Percentiles rank a stretch among this genome's conserved stretches.
These are phyloP conservation scores for Lolium rigidum DNA, from an alignment of 176 grass and related monocot species.

Conservation along the genomic window DNA sequence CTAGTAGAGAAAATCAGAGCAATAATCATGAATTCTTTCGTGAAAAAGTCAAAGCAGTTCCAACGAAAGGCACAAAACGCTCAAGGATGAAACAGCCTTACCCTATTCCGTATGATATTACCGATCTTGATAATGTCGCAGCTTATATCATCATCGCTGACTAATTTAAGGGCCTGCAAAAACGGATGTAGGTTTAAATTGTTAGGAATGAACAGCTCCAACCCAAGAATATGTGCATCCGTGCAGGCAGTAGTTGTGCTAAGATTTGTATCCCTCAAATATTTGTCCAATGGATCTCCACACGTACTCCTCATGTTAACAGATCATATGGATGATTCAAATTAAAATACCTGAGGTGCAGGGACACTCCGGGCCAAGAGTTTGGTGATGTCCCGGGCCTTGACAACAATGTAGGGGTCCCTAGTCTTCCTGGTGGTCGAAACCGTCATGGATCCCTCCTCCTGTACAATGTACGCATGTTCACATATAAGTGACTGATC, in stretches of 20 bases:
- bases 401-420: conserved; percentile 81
- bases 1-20: background rate
- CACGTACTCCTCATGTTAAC: background rate
- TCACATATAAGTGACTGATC: background rate
- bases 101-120: conserved; percentile 76
- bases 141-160: conserved; percentile 77
- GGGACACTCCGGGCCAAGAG: conserved; percentile 84
- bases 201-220: background rate
- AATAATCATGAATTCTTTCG: background rate
- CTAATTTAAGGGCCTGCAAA: conserved; percentile 82
- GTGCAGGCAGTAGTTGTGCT: background rate
- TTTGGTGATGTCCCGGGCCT: conserved; percentile 75
- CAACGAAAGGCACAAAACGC: background rate
- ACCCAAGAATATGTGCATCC: background rate
- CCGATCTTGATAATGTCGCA: conserved; percentile 97
- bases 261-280: background rate
- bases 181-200: background rate
- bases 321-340: background rate
- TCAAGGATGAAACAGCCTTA: conserved; percentile 34
- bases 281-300: background rate
- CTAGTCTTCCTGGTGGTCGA: conserved; percentile 86
- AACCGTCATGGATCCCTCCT: conserved; percentile 94
- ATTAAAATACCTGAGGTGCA: conserved; percentile 65
- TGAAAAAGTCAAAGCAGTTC: background rate
- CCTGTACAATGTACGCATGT: conserved; percentile 39